Conservation (phyloP, 176 grass and related monocot genomes). For the Panicum miliaceum region DNA sequence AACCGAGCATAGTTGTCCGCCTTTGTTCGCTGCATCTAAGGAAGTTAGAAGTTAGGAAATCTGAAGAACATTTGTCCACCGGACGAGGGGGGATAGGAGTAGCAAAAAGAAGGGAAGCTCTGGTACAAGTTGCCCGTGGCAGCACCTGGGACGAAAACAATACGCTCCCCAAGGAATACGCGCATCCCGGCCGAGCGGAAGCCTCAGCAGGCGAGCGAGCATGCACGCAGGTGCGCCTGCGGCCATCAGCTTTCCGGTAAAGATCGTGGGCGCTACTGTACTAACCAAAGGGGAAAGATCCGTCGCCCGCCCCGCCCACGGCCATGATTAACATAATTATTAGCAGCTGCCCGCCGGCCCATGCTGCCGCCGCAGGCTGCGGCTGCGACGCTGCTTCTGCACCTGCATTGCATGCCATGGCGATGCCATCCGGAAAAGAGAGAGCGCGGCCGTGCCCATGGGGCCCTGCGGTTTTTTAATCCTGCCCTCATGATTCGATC, state of each 20-base stretch:
- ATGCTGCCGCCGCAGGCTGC: constrained; percentile 17
- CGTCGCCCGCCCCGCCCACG: constrained; percentile 31
- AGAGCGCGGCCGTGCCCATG: neutral
- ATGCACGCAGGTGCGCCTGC: neutral
- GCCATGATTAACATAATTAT: constrained; percentile 80
- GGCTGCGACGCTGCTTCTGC: constrained; percentile 6
- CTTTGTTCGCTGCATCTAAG: no score
- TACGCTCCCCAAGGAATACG: constrained; percentile 39
- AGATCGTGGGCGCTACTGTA: constrained; percentile 55
- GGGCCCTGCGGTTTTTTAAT: constrained; percentile 15
- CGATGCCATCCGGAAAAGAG: neutral
- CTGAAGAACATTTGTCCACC: no score
- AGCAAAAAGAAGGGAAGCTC: neutral
- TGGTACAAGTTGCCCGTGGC: neutral
- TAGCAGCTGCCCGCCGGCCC: constrained; percentile 33
- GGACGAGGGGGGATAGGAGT: no score
- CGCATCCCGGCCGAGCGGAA: neutral
- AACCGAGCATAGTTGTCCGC: no score
- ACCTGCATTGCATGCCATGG: neutral
- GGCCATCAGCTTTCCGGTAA: constrained; percentile 45
- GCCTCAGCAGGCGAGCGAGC: neutral
- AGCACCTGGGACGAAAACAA: constrained; percentile 38
- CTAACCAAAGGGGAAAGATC: constrained; percentile 62
- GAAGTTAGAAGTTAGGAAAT: no score
- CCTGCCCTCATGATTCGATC: constrained; percentile 52